Conservation (phyloP, 352 stramenopile species). For the Globisporangium nagaii region DNA sequence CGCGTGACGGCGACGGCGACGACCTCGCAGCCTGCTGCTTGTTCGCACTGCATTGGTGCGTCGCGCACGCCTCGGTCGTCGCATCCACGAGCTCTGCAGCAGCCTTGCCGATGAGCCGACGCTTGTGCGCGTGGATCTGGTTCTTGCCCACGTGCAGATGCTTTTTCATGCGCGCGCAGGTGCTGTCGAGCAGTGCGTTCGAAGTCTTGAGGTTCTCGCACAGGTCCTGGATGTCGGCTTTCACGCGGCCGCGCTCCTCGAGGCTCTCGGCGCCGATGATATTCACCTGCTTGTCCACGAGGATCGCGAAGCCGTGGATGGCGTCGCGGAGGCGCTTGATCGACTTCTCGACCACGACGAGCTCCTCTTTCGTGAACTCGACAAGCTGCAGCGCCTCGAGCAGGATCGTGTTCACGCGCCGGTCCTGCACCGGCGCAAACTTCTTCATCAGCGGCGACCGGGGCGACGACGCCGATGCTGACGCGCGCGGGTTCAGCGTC, state of each 20-base stretch:
- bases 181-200: slow-evolving; percentile 46
- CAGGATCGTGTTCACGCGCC: slow-evolving; percentile 48
- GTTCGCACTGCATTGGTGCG: slow-evolving; percentile 6
- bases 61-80: slow-evolving; percentile 1
- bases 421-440: slow-evolving; percentile 48
- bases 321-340: slow-evolving; percentile 52
- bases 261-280: slow-evolving; percentile 41
- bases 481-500: slow-evolving; percentile 1
- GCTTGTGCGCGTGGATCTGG: slow-evolving; percentile 52
- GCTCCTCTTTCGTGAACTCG: slow-evolving; percentile 56
- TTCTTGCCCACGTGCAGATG: slow-evolving; percentile 33
- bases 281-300: slow-evolving; percentile 76
- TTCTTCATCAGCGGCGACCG: slow-evolving; percentile 53
- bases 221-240: slow-evolving; percentile 58
- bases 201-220: slow-evolving; percentile 50
- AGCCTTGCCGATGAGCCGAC: slow-evolving; percentile 22
- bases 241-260: slow-evolving; percentile 39
- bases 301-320: slow-evolving; percentile 56
- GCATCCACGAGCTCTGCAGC: slow-evolving; percentile 14
- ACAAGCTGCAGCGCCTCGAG: slow-evolving; percentile 60
- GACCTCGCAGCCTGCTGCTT: too few relatives aligned
- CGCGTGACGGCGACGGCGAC: not conserved
- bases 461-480: slow-evolving; percentile 4
- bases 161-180: slow-evolving; percentile 58
- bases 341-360: slow-evolving; percentile 45